phyloP scores from a whole-genome alignment of 2,329 filamentous ascomycete species.

The Myriangium duriaei region DNA sequence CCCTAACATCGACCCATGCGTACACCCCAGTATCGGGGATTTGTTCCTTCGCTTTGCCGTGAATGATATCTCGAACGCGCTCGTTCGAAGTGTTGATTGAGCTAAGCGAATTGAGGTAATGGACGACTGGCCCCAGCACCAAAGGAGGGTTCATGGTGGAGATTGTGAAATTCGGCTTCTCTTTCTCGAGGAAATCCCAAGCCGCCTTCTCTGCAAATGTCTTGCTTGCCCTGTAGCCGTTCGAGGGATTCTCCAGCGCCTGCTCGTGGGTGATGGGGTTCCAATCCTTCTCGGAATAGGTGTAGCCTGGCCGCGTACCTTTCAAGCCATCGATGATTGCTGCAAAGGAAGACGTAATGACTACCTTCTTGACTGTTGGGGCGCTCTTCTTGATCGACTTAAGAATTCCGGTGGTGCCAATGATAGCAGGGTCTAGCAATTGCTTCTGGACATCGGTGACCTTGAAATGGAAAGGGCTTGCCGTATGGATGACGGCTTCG shows the following conservation, averaged over 20 bases:
- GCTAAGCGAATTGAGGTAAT: conserved; percentile 51
- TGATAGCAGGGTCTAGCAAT: conserved; percentile 48
- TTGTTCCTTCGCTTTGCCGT: conserved; percentile 46
- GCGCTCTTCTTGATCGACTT: conserved; percentile 49
- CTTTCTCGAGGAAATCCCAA: conserved; percentile 40
- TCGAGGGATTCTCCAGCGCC: conserved; percentile 30
- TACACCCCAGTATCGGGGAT: conserved; percentile 46
- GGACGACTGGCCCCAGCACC: conserved; percentile 38
- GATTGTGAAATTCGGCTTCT: conserved; percentile 38
- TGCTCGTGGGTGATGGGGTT: conserved; percentile 43
- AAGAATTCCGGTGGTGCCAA: conserved; percentile 50
- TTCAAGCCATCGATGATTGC: conserved; percentile 47
- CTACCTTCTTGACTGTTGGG: conserved; percentile 59
- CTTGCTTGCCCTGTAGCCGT: conserved; percentile 43
- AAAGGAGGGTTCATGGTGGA: conserved; percentile 39
- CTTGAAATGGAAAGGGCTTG: conserved; percentile 61
- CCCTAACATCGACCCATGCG: conserved; percentile 35
- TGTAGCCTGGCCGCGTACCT: conserved; percentile 35
- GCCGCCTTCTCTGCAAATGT: conserved; percentile 47
- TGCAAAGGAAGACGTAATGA: conserved; percentile 59
- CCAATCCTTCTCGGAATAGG: conserved; percentile 44
- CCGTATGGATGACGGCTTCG: conserved; percentile 62
- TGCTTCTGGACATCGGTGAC: conserved; percentile 59
- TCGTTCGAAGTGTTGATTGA: conserved; percentile 62
- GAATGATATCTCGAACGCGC: conserved; percentile 50